Evolutionary conservation across 352 stramenopile species (phyloP).

Genomic region (Peronospora destructor): DNA sequence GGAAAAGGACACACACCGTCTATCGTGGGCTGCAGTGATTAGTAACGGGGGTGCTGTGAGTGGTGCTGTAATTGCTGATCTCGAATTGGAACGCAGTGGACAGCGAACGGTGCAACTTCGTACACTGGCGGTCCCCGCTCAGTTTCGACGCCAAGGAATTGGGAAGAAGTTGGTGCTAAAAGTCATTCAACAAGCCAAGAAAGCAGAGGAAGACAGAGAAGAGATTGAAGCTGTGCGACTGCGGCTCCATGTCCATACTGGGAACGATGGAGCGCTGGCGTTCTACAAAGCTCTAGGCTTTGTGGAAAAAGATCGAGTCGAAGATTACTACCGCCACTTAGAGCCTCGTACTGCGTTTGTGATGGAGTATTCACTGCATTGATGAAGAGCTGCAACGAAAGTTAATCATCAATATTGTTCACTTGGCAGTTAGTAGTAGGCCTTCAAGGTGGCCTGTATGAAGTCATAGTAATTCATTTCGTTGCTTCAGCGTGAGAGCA

Average conservation of each 20-base stretch:
- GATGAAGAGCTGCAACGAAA: not conserved
- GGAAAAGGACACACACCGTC: constrained; percentile 29
- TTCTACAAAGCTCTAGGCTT: constrained; percentile 59
- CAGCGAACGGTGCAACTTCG: constrained; percentile 32
- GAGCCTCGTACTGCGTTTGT: constrained; percentile 48
- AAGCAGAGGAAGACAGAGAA: constrained; percentile 8
- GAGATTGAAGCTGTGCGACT: constrained; percentile 30
- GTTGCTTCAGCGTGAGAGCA: constrained; percentile 83
- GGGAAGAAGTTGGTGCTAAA: constrained; percentile 31
- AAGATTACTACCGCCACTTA: constrained; percentile 63
- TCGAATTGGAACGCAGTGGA: constrained; percentile 29
- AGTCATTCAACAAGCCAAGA: constrained; percentile 31
- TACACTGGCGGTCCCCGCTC: constrained; percentile 34
- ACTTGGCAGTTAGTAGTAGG: constrained; percentile 67
- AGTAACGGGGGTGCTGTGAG: constrained; percentile 9
- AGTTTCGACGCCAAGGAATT: constrained; percentile 34
- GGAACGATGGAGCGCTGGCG: constrained; percentile 49
- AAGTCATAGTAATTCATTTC: constrained; percentile 90
- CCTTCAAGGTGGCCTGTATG: constrained; percentile 84
- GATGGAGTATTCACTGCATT: constrained; percentile 32
- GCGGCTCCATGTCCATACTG: constrained; percentile 54
- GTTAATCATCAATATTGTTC: constrained; percentile 1
- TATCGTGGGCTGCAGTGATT: constrained; percentile 43
- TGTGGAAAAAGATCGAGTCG: constrained; percentile 31
- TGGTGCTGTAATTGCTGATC: constrained; percentile 37